Base-by-base conservation (phyloP, 208 protist species). In the Leishmania amazonensis region DNA sequence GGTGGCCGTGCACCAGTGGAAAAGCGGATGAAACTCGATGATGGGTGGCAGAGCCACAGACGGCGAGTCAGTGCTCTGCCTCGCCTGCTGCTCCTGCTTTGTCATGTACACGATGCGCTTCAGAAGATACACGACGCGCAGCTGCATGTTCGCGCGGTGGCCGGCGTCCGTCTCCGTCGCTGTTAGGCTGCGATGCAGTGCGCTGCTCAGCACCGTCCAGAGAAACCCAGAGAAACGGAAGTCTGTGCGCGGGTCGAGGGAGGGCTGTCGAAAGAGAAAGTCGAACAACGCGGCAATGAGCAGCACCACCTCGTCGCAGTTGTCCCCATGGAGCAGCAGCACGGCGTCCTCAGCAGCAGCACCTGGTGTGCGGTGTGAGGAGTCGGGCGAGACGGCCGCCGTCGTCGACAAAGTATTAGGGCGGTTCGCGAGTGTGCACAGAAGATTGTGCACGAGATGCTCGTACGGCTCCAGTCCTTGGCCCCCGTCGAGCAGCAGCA, bases 231-330 rank as follows among this genome's bases (percentile, higher is more conserved):
- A 91, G 78, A 79, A 92, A 28, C 94, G 91, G 81, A 91, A 96
- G 85, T 97, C 94, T 8, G 35, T 86, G 28, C 62, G 40, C 15
- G 74, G 75, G 70, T 84, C 24, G 31, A 73, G 78, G 7, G 83
- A 86, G 7, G 79, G 62, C 54, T 88, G 80, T 45, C 85, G 87
- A 78, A 97, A 96, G 31, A 98, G 73, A 80, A 94, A 96, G 57
- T 98, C 95, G 77, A 98, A 98, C 28, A 97, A 84, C 47, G 93
- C 91, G 7, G 95, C 91, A 42, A 94, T 88, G 7, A 98, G 78
- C 45, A 96, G 84, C 47, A 96, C 86, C 1, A 91, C 86, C 62
- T 96, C 95, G n/a, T 88, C 89, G 49, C 87, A 79, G 31, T 87
- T 85, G 3, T 77, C 60, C 21, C 3, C 51, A 60, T 72, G 19